Evolutionary conservation across 208 protist genomes (phyloP), one percentile per base, ranked within the genome.

Genomic region (Leishmania tropica): DNA sequence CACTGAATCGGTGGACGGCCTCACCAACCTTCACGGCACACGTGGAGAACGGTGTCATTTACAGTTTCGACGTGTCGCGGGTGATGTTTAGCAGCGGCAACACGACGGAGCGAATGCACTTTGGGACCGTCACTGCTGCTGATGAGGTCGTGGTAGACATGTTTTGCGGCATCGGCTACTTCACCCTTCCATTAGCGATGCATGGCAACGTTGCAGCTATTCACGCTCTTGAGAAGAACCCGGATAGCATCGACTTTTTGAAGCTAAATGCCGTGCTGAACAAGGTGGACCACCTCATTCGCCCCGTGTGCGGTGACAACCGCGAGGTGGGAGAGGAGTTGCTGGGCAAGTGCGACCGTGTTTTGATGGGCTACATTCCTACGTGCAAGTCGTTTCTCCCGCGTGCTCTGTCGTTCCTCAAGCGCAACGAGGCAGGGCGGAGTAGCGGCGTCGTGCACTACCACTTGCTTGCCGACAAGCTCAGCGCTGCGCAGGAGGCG

Each of bases 41-140:
- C 81, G 79, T 98, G 10, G 96, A 98, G 81, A 98, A 98, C 82
- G 88, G 92, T 6, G 88, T 98, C n/a, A 75, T 72, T n/a, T 98
- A 98, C 85, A 88, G 85, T 76, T 94, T 98, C 73, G 96, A 98
- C 77, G 93, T 95, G 73, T 76, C 79, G 45, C 83, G 89, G 2
- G 93, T 98, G 40, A 98, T 98, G 96, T 98, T 98, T 78, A 91
- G 87, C 80, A 98, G 95, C 83, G 96, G 96, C 51, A 98, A 98
- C 88, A 97, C 93, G 17, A 98, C 92, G 31, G 95, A 98, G 85
- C 88, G 96, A 19, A 97, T 98, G 89, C 93, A 97, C 85, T 97
- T 98, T 83, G 85, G 85, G 56, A 78, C 75, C 4, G 75, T 97
- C 31, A 42, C 83, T 28, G 95, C 92, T 3, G 68, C 72, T n/a